These are phyloP conservation scores for Backusella australiensis DNA, from an alignment of 192 early-diverging fungal species.

Conservation along the genomic window DNA sequence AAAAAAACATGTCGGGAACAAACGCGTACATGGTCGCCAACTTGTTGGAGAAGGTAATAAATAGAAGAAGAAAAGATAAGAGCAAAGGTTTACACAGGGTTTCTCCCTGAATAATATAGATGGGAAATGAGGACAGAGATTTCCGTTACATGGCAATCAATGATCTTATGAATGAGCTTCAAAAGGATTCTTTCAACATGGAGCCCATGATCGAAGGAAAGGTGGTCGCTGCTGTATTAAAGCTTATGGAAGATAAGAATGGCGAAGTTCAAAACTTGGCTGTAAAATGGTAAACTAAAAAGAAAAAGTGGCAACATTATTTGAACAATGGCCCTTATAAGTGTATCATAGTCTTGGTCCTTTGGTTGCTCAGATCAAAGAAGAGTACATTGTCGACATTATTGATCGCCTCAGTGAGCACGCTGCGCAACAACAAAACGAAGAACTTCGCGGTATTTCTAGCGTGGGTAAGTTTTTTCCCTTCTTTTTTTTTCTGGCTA, in stretches of 20 bases:
- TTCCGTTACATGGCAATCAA: slow-evolving; percentile 85
- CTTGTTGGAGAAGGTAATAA: slow-evolving; percentile 67
- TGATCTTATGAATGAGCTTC: slow-evolving; percentile 75
- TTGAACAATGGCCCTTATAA: background rate
- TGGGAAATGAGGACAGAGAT: slow-evolving; percentile 70
- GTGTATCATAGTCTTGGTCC: slow-evolving; percentile 62
- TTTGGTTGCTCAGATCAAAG: slow-evolving; percentile 72
- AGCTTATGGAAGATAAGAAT: slow-evolving; percentile 76
- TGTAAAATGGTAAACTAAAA: slow-evolving; percentile 56
- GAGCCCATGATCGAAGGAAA: slow-evolving; percentile 66
- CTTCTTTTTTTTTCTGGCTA: too few relatives aligned
- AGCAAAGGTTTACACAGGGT: background rate
- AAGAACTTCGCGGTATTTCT: slow-evolving; percentile 78
- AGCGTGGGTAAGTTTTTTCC: slow-evolving; percentile 60
- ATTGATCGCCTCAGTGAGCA: slow-evolving; percentile 66
- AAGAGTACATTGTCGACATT: slow-evolving; percentile 64
- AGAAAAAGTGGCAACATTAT: background rate
- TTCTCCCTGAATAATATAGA: slow-evolving; percentile 34
- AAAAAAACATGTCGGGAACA: slow-evolving; percentile 40
- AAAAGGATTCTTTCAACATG: slow-evolving; percentile 52
- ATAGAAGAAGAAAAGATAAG: background rate
- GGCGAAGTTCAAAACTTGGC: slow-evolving; percentile 84
- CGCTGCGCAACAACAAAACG: slow-evolving; percentile 55
- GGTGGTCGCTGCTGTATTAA: slow-evolving; percentile 50
- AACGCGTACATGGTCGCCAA: slow-evolving; percentile 64